These are phyloP conservation scores for Trifolium subterraneum DNA, from an alignment of 306 rosid genomes.

Conservation along the genomic window DNA sequence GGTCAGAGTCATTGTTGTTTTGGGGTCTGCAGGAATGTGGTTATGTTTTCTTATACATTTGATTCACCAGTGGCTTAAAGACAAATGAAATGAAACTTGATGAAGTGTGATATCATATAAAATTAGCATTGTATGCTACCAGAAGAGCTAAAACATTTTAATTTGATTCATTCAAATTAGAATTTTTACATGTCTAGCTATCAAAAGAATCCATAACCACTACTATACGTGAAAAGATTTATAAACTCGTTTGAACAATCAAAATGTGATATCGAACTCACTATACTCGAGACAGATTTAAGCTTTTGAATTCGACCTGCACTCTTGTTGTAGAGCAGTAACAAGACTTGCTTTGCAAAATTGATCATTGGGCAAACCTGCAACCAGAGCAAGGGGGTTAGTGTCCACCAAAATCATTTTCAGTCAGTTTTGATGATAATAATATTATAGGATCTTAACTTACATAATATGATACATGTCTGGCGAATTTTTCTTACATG, in stretches of 20 bases:
- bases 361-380: constrained; percentile 37
- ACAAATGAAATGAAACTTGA: constrained; percentile 35
- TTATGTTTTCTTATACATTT: constrained; percentile 47
- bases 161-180: background rate
- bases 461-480: constrained; percentile 25
- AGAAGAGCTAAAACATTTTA: background rate
- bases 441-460: constrained; percentile 29
- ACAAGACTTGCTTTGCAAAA: constrained; percentile 13
- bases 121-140: background rate
- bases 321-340: background rate
- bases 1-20: constrained; percentile 49
- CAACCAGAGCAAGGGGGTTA: constrained; percentile 23
- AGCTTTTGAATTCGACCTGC: background rate
- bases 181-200: background rate
- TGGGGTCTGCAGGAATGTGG: constrained; percentile 51
- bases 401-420: constrained; percentile 28
- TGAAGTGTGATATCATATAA: background rate
- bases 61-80: constrained; percentile 50
- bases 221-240: background rate
- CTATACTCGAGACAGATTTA: background rate
- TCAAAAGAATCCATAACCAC: constrained; percentile 6
- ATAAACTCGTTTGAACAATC: background rate
- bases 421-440: background rate
- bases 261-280: constrained; percentile 4
- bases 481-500: constrained; percentile 12